Evolutionary conservation across 768 basidiomycete species (phyloP).

Genomic region (Lepiota subincarnata): DNA sequence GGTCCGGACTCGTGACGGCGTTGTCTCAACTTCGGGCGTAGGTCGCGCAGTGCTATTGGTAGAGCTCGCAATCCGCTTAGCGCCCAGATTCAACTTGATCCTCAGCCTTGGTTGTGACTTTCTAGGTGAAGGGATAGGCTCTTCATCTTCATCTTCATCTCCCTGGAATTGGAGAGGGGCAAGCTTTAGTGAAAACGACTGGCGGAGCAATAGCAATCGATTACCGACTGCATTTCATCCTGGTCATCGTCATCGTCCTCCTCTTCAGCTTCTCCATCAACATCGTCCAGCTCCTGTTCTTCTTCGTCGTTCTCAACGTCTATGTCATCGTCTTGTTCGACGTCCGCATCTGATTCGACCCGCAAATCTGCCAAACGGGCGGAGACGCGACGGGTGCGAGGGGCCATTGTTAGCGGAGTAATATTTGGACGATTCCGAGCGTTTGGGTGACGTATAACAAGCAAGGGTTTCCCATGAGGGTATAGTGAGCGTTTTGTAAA

Average conservation of each 20-base stretch:
- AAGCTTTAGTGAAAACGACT: neutral
- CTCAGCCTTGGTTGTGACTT: slow-evolving; percentile 46
- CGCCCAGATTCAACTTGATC: slow-evolving; percentile 58
- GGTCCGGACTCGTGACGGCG: slow-evolving; percentile 25
- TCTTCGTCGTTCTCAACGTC: slow-evolving; percentile 37
- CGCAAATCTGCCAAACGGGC: slow-evolving; percentile 31
- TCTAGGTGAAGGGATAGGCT: slow-evolving; percentile 19
- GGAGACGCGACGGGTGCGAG: slow-evolving; percentile 29
- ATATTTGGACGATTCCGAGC: neutral
- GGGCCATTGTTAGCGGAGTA: slow-evolving; percentile 21
- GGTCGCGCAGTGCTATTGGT: slow-evolving; percentile 23
- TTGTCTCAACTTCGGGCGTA: slow-evolving; percentile 18
- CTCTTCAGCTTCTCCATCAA: slow-evolving; percentile 30
- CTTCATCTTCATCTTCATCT: slow-evolving; percentile 22
- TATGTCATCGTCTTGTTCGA: slow-evolving; percentile 33
- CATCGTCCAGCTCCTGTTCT: slow-evolving; percentile 32
- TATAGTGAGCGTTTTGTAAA: slow-evolving; percentile 7
- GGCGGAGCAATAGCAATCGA: neutral
- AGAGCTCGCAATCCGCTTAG: slow-evolving; percentile 26
- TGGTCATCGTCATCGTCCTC: slow-evolving; percentile 34
- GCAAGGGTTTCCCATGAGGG: slow-evolving; percentile 10
- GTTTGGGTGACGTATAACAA: neutral
- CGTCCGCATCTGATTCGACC: slow-evolving; percentile 28
- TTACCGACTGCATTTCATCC: slow-evolving; percentile 23
- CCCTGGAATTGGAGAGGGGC: slow-evolving; percentile 4